These are phyloP conservation scores for Colletotrichum costaricense DNA, from an alignment of 2,329 filamentous ascomycete genomes.

Conservation along the genomic window DNA sequence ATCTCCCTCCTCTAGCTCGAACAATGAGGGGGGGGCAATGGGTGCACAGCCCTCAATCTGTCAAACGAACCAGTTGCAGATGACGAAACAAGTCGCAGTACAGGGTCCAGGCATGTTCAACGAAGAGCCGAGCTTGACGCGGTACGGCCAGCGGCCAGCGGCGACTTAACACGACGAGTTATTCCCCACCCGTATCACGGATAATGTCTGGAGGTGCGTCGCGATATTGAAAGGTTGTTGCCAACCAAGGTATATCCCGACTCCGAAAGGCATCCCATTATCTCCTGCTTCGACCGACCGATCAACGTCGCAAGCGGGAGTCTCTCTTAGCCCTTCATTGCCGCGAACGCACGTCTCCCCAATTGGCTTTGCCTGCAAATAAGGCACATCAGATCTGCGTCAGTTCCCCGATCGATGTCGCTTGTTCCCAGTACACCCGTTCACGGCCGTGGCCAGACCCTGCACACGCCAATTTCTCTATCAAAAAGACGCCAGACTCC, in stretches of 20 bases:
- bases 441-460: constrained; percentile 23
- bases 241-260: constrained; percentile 28
- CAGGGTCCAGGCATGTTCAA: constrained; percentile 28
- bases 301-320: constrained; percentile 30
- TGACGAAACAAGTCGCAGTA: constrained; percentile 30
- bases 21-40: constrained; percentile 17
- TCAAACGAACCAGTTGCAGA: constrained; percentile 31
- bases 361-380: constrained; percentile 21
- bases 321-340: constrained; percentile 28
- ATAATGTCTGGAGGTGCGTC: constrained; percentile 28
- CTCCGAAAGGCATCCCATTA: constrained; percentile 3
- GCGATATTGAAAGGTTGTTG: constrained; percentile 9
- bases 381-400: constrained; percentile 30
- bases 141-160: constrained; percentile 24
- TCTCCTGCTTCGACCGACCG: background rate
- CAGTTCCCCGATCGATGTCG: background rate
- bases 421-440: constrained; percentile 18
- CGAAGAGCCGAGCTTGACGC: constrained; percentile 22
- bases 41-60: constrained; percentile 29
- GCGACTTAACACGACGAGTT: constrained; percentile 25
- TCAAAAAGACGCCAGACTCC: background rate
- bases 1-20: constrained; percentile 25
- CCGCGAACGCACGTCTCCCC: constrained; percentile 28
- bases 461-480: background rate
- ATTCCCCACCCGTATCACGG: constrained; percentile 30